Conservation (phyloP, 768 basidiomycete genomes). For the Pleurotus pulmonarius region DNA sequence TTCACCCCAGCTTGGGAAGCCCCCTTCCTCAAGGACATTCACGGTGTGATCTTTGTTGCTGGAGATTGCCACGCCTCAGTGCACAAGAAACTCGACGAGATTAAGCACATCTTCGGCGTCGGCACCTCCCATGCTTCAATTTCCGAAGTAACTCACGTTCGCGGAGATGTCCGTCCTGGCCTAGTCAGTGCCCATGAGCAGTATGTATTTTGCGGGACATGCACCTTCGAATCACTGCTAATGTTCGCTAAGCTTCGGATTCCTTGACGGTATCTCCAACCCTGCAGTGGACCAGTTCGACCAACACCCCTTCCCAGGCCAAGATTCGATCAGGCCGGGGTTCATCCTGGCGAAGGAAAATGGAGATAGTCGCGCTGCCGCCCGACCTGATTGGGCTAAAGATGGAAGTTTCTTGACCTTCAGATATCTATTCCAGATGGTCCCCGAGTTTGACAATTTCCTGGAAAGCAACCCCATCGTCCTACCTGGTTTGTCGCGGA, state of each 20-base stretch:
- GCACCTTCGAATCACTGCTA: no score
- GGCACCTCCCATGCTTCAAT: constrained; percentile 26
- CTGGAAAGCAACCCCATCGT: constrained; percentile 35
- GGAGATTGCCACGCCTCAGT: constrained; percentile 37
- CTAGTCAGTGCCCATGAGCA: constrained; percentile 44
- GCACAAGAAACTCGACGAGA: constrained; percentile 27
- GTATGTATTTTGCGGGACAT: no score
- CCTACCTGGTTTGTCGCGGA: constrained; percentile 26
- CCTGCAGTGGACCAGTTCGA: constrained; percentile 41
- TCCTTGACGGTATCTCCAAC: constrained; percentile 49
- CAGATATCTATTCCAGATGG: constrained; percentile 47
- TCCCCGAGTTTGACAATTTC: constrained; percentile 49
- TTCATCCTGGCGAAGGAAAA: constrained; percentile 39
- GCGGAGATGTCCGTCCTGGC: constrained; percentile 42
- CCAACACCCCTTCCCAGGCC: constrained; percentile 30
- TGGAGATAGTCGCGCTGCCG: constrained; percentile 28
- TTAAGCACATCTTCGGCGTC: constrained; percentile 33
- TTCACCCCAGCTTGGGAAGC: constrained; percentile 44
- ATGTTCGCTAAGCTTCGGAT: no score
- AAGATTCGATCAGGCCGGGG: constrained; percentile 35
- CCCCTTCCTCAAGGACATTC: constrained; percentile 39
- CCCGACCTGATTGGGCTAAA: constrained; percentile 38
- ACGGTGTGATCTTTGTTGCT: constrained; percentile 48
- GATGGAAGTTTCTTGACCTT: constrained; percentile 53
- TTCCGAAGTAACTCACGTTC: constrained; percentile 30